These are phyloP conservation scores for Globisporangium iwayamae DNA, from an alignment of 352 stramenopile species.

Conservation along the genomic window DNA sequence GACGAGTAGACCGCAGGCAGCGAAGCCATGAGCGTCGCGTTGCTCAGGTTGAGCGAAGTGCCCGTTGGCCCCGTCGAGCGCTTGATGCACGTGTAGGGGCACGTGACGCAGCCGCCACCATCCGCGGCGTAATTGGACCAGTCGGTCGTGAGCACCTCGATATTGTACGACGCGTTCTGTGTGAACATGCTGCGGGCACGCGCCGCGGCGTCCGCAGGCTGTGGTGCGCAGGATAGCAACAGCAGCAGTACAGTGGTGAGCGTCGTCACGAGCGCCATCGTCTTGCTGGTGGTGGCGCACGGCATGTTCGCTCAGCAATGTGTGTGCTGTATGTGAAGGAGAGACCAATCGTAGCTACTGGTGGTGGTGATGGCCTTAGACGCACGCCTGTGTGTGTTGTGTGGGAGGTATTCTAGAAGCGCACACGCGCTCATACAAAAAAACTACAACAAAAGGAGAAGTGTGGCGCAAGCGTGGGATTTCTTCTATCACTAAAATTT, in stretches of 20 bases:
- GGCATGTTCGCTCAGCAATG: not conserved
- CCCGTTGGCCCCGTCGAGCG: slow-evolving; percentile 66
- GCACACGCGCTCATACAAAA: not conserved
- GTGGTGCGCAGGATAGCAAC: not conserved
- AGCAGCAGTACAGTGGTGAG: not conserved
- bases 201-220: slow-evolving; percentile 1
- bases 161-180: slow-evolving; percentile 54
- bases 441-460: not conserved
- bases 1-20: slow-evolving; percentile 73
- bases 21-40: slow-evolving; percentile 63
- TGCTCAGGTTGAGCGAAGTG: slow-evolving; percentile 76
- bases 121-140: slow-evolving; percentile 84
- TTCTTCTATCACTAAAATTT: not conserved
- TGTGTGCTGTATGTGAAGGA: not conserved
- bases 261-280: not conserved
- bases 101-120: slow-evolving; percentile 80
- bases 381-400: not conserved
- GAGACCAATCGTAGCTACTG: too few species aligned
- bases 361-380: not conserved
- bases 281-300: not conserved
- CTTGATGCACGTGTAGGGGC: slow-evolving; percentile 83
- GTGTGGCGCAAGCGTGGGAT: not conserved
- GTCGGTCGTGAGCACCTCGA: slow-evolving; percentile 66
- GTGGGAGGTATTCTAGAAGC: not conserved
- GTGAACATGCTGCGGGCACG: slow-evolving; percentile 35